These are phyloP conservation scores for Globisporangium lucens DNA, from an alignment of 352 stramenopile genomes.

Conservation along the genomic window DNA sequence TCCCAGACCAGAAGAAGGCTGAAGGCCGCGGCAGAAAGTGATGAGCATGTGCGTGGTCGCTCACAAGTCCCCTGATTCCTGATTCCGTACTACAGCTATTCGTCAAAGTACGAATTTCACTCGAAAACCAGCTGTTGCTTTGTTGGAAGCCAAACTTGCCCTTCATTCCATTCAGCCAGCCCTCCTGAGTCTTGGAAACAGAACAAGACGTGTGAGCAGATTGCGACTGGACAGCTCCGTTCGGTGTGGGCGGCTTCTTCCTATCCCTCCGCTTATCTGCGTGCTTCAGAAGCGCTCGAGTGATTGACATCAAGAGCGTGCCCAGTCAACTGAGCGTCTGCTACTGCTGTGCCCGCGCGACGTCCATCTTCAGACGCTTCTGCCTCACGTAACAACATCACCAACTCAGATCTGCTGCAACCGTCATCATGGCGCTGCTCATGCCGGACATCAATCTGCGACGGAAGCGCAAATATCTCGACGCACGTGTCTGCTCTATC, in stretches of 20 bases:
- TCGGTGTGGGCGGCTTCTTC: not conserved
- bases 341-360: not conserved
- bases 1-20: not conserved
- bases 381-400: not conserved
- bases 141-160: not conserved
- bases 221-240: not conserved
- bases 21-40: not conserved
- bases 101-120: not conserved
- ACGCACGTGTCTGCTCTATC: slow-evolving; percentile 28
- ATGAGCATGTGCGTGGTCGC: not conserved
- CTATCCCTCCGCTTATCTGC: not conserved
- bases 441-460: slow-evolving; percentile 74
- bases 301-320: no score
- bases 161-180: slow-evolving; percentile 2
- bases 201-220: not conserved
- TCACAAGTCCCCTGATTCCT: slow-evolving; percentile 1
- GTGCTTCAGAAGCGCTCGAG: not conserved
- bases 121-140: not conserved
- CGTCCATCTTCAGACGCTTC: not conserved
- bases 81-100: not conserved
- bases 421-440: slow-evolving; percentile 40
- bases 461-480: slow-evolving; percentile 46
- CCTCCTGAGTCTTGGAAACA: not conserved
- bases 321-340: not conserved
- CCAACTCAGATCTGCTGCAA: not conserved